Evolutionary conservation across 1,284 basidiomycete genomes (phyloP).

Genomic region (Trichosporon ovoides): DNA sequence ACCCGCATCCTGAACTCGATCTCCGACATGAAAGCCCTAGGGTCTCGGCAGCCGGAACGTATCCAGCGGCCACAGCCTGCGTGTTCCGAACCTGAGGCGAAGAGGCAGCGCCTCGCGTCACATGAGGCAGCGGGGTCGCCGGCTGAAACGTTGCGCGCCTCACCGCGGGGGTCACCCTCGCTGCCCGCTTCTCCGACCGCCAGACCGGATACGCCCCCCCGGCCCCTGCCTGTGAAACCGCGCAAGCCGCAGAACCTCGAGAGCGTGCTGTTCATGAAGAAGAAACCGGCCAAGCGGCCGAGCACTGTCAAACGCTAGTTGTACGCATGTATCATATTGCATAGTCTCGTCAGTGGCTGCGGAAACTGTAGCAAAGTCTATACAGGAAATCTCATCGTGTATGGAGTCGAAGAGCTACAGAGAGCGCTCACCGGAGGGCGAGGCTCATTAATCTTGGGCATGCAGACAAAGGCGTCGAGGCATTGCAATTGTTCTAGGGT

Average conservation of each 20-base stretch:
- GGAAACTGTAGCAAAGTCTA: too few relatives aligned
- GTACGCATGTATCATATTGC: background rate
- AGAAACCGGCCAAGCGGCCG: slow-evolving; percentile 11
- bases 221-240: background rate
- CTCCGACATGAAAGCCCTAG: background rate
- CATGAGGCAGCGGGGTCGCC: background rate
- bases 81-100: background rate
- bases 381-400: too few relatives aligned
- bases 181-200: too few relatives aligned
- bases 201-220: background rate
- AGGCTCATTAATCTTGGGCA: too few relatives aligned
- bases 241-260: slow-evolving; percentile 13
- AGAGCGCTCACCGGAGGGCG: too few relatives aligned
- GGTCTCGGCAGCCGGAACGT: background rate
- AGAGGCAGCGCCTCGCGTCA: background rate
- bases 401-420: too few relatives aligned
- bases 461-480: too few relatives aligned
- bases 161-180: background rate
- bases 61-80: background rate
- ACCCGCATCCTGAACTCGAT: background rate
- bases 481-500: too few relatives aligned
- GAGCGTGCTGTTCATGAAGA: slow-evolving; percentile 27
- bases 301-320: background rate
- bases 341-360: too few relatives aligned
- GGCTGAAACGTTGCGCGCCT: background rate